A percentile compares a stretch with the other conserved stretches of the same genome.
Conservation (phyloP, 495 filamentous ascomycete species). For the Penicillium cataractarum region DNA sequence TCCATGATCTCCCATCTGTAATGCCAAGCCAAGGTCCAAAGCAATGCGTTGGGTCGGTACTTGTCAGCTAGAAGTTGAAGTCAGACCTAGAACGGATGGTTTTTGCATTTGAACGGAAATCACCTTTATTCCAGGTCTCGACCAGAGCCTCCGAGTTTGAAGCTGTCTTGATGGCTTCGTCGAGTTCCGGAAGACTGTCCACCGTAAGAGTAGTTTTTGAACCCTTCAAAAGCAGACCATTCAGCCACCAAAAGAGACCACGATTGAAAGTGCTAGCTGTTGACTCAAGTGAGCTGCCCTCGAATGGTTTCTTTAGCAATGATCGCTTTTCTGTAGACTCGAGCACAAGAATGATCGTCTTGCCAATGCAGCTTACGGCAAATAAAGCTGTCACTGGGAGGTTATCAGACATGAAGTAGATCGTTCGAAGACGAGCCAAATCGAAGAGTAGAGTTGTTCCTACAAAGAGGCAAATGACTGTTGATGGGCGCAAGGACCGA, state of each 20-base stretch:
- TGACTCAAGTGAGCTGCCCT: conserved; percentile 51
- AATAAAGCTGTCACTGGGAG: conserved; percentile 16
- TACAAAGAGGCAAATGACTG: conserved; percentile 21
- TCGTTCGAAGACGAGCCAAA: conserved; percentile 22
- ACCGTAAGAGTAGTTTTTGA: conserved; percentile 44
- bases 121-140: conserved; percentile 39
- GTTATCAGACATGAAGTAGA: conserved; percentile 20
- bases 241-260: conserved; percentile 60
- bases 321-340: conserved; percentile 57
- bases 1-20: conserved; percentile 40
- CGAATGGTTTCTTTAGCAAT: conserved; percentile 41
- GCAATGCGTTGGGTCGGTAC: conserved; percentile 38
- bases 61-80: conserved; percentile 21
- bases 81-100: background rate
- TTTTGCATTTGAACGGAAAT: background rate
- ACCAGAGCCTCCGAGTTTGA: conserved; percentile 37
- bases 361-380: conserved; percentile 36
- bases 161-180: conserved; percentile 41
- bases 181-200: conserved; percentile 44
- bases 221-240: conserved; percentile 49
- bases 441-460: conserved; percentile 19
- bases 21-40: conserved; percentile 41
- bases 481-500: conserved; percentile 27
- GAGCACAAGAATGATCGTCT: conserved; percentile 46
- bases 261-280: conserved; percentile 52